These are phyloP conservation scores for Venturia nashicola DNA, from an alignment of 2,329 filamentous ascomycete species.

Conservation along the genomic window DNA sequence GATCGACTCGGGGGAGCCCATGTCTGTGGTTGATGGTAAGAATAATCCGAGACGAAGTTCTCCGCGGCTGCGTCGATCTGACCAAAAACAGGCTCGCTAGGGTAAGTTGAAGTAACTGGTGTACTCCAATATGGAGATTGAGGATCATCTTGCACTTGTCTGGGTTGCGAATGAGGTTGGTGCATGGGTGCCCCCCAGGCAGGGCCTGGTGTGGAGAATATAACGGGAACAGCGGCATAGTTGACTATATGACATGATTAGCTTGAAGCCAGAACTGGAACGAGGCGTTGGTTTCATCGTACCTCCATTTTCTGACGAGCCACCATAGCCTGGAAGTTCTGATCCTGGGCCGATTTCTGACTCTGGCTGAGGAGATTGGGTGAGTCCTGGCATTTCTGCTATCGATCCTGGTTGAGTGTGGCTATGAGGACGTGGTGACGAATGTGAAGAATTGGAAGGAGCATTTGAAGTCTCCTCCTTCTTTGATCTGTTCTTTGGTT, in stretches of 20 bases:
- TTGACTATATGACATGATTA: neutral
- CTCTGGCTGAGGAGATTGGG: constrained; percentile 1
- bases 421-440: neutral
- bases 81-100: neutral
- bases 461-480: constrained; percentile 14
- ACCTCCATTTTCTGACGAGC: neutral
- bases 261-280: neutral
- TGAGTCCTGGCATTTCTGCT: neutral
- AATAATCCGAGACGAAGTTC: neutral
- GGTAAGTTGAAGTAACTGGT: neutral
- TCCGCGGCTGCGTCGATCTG: neutral
- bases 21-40: neutral
- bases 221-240: neutral
- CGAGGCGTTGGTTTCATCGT: neutral
- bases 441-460: neutral
- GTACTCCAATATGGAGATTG: constrained; percentile 3
- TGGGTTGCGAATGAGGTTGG: neutral
- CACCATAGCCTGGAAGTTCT: neutral
- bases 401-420: neutral
- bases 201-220: neutral
- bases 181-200: neutral
- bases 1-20: constrained; percentile 1
- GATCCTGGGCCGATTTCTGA: neutral
- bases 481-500: constrained; percentile 19
- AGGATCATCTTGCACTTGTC: neutral